Percentiles rank a stretch among this genome's conserved stretches.
Conservation (phyloP, 129 eudicot species). For the Centaurea solstitialis region DNA sequence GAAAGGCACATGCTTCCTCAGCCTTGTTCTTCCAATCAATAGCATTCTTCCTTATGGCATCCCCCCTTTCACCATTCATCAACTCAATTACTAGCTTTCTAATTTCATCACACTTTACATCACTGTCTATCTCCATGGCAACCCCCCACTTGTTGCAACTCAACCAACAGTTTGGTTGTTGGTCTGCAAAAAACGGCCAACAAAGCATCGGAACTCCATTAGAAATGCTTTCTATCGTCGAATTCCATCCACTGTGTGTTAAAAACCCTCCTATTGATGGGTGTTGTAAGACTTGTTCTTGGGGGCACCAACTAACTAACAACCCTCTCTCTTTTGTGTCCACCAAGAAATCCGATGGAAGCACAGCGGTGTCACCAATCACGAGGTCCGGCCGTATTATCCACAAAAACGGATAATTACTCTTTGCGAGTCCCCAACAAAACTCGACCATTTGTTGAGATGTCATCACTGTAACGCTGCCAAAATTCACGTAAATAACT, state of each 20-base stretch:
- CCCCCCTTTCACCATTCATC: slow-evolving; percentile 29
- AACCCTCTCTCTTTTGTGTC: slow-evolving; percentile 29
- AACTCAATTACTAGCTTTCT: slow-evolving; percentile 23
- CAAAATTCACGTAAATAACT: neutral
- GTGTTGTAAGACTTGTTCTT: neutral
- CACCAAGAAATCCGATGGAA: slow-evolving; percentile 32
- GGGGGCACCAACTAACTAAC: neutral
- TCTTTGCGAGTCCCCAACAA: slow-evolving; percentile 6
- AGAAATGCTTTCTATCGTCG: slow-evolving; percentile 20
- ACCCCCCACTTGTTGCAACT: slow-evolving; percentile 9
- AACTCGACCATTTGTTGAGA: neutral
- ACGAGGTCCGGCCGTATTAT: slow-evolving; percentile 39
- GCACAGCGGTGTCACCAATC: slow-evolving; percentile 22
- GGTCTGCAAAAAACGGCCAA: slow-evolving; percentile 50
- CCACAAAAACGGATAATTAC: slow-evolving; percentile 48
- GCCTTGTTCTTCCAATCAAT: slow-evolving; percentile 23
- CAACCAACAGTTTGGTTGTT: slow-evolving; percentile 26
- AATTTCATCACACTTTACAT: slow-evolving; percentile 19
- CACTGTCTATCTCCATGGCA: slow-evolving; percentile 39
- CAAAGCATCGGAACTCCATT: slow-evolving; percentile 39
- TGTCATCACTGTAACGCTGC: neutral
- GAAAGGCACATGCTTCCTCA: neutral
- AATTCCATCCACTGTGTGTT: neutral
- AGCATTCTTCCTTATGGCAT: slow-evolving; percentile 19
- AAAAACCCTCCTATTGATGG: neutral